phyloP scores from a whole-genome alignment of 345 rosid species.

The Eucalyptus marginata region DNA sequence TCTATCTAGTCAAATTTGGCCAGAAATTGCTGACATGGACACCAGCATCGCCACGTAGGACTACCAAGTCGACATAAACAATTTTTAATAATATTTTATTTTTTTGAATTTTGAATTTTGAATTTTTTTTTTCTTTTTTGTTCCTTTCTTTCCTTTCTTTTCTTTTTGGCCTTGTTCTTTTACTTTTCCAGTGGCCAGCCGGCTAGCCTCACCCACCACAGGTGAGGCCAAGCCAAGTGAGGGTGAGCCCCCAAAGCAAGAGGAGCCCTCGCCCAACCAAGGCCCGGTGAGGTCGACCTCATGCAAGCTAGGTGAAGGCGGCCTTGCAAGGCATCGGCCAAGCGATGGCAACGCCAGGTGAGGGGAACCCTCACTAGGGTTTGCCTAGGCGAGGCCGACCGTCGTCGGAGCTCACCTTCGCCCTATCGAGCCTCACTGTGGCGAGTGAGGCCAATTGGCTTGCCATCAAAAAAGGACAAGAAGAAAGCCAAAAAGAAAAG shows the following conservation, averaged over 20 bases:
- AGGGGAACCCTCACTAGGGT: fast-evolving
- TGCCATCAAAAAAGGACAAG: too few relatives aligned
- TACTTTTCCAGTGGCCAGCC: fast-evolving
- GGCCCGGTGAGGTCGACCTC: fast-evolving
- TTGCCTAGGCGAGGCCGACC: fast-evolving
- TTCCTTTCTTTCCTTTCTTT: fast-evolving
- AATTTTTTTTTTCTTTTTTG: too few relatives aligned
- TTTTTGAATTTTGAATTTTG: too few relatives aligned
- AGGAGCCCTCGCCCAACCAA: fast-evolving
- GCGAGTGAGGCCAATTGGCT: fast-evolving
- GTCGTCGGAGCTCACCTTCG: too few relatives aligned
- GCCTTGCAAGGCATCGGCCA: fast-evolving
- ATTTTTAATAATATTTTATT: too few relatives aligned
- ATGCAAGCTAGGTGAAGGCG: fast-evolving
- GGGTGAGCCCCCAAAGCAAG: too few relatives aligned
- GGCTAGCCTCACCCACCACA: too few relatives aligned
- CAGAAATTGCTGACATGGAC: fast-evolving
- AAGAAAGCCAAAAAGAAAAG: too few relatives aligned
- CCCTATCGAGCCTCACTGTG: fast-evolving
- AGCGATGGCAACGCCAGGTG: fast-evolving
- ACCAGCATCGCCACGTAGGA: fast-evolving
- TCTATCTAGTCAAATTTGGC: fast-evolving
- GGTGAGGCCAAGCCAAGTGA: fast-evolving
- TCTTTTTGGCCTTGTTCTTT: too few relatives aligned
- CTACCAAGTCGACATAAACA: fast-evolving